phyloP scores from a whole-genome alignment of 495 filamentous ascomycete species.

The Aspergillus taichungensis region DNA sequence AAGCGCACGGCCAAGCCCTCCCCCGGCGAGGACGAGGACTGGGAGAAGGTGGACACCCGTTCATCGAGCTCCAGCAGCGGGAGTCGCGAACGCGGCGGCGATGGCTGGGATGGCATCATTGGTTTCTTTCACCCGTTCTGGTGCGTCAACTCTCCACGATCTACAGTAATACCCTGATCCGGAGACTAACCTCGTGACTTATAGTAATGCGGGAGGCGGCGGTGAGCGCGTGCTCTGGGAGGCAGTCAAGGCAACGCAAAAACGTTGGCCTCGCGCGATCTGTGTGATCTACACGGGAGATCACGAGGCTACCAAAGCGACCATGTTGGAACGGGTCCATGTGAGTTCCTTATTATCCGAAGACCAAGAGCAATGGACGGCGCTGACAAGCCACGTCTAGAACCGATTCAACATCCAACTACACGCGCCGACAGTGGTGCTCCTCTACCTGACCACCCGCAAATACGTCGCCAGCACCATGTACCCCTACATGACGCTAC shows the following conservation, averaged over 20 bases:
- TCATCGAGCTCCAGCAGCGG: slow-evolving; percentile 27
- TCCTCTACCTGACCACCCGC: slow-evolving; percentile 83
- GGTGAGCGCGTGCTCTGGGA: slow-evolving; percentile 97
- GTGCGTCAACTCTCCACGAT: slow-evolving; percentile 30
- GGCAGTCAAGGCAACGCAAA: slow-evolving; percentile 84
- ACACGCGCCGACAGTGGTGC: slow-evolving; percentile 70
- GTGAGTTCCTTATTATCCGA: slow-evolving; percentile 23
- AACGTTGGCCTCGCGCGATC: slow-evolving; percentile 77
- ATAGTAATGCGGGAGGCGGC: slow-evolving; percentile 87
- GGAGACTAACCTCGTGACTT: not conserved
- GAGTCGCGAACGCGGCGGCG: slow-evolving; percentile 40
- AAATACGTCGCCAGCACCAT: slow-evolving; percentile 74
- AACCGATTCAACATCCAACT: slow-evolving; percentile 88
- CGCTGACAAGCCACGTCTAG: slow-evolving; percentile 23
- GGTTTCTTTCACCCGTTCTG: slow-evolving; percentile 98
- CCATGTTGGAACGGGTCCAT: slow-evolving; percentile 69
- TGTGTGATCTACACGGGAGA: slow-evolving; percentile 94
- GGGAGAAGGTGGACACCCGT: slow-evolving; percentile 60
- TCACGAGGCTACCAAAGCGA: slow-evolving; percentile 70
- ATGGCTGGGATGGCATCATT: slow-evolving; percentile 69
- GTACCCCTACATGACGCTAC: slow-evolving; percentile 89
- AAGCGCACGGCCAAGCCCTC: slow-evolving; percentile 25
- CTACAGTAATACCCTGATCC: not conserved
- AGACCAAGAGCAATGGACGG: not conserved
- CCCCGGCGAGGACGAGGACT: slow-evolving; percentile 53